Evolutionary conservation across 2,329 filamentous ascomycete genomes (phyloP).

Genomic region (Ceratocystis variospora): DNA sequence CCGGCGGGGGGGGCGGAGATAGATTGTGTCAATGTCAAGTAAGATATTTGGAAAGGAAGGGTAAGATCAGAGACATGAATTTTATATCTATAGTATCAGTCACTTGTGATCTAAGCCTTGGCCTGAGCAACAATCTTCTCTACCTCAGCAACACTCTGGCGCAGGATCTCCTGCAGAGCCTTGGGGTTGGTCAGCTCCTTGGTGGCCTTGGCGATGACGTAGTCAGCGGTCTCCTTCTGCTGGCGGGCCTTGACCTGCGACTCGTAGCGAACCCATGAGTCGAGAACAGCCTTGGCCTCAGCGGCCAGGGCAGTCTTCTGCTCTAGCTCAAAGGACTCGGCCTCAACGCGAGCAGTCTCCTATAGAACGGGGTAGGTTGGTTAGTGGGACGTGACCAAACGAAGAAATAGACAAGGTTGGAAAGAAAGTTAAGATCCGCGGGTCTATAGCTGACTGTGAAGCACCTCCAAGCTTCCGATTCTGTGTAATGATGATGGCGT

Average conservation of each 20-base stretch:
- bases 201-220: slow-evolving; percentile 90
- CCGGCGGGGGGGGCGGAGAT: not conserved
- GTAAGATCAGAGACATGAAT: not conserved
- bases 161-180: slow-evolving; percentile 90
- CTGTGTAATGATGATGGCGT: no score
- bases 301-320: slow-evolving; percentile 82
- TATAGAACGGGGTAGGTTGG: slow-evolving; percentile 27
- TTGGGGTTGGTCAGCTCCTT: slow-evolving; percentile 99
- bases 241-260: slow-evolving; percentile 97
- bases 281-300: slow-evolving; percentile 89
- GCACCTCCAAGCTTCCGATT: not conserved
- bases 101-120: slow-evolving; percentile 14
- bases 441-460: not conserved
- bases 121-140: slow-evolving; percentile 52
- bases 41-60: not conserved
- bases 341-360: slow-evolving; percentile 96
- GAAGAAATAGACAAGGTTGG: not conserved
- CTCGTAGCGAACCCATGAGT: slow-evolving; percentile 98
- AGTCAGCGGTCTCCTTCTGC: slow-evolving; percentile 88
- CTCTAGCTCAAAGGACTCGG: slow-evolving; percentile 92
- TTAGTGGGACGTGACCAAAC: not conserved
- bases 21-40: not conserved
- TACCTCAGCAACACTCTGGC: slow-evolving; percentile 90
- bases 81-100: not conserved
- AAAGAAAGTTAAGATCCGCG: not conserved